Percentiles rank a stretch among this genome's conserved stretches.
phyloP scores from a whole-genome alignment of 2,329 filamentous ascomycete genomes.

The Zasmidium cellare region DNA sequence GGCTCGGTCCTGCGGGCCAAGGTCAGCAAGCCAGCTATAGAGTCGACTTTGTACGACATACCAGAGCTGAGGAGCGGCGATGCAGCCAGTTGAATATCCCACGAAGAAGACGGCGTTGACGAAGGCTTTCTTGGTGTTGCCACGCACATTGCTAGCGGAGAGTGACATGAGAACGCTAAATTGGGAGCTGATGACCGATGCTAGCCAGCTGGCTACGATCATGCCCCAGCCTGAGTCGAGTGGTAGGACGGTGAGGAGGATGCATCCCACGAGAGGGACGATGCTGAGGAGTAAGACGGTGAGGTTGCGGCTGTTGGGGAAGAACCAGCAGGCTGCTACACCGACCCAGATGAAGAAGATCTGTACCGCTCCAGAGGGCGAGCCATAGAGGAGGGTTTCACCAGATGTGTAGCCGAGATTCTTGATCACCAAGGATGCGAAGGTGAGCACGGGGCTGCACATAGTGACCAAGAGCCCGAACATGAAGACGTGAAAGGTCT shows the following conservation, averaged over 20 bases:
- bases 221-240: conserved; percentile 47
- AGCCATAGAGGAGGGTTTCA: conserved; percentile 50
- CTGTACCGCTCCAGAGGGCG: conserved; percentile 52
- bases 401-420: conserved; percentile 46
- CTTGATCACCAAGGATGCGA: conserved; percentile 53
- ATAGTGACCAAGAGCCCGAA: conserved; percentile 51
- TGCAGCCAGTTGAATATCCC: conserved; percentile 50
- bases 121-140: conserved; percentile 52
- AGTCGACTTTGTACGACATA: background rate
- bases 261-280: conserved; percentile 46
- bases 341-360: conserved; percentile 50
- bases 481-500: conserved; percentile 47
- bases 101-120: conserved; percentile 54
- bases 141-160: conserved; percentile 52
- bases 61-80: conserved; percentile 53
- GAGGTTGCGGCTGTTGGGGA: conserved; percentile 42
- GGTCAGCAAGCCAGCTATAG: conserved; percentile 46
- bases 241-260: conserved; percentile 47
- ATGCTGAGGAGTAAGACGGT: conserved; percentile 44
- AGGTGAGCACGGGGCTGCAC: conserved; percentile 49
- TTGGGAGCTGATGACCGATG: conserved; percentile 47
- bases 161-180: conserved; percentile 46
- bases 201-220: conserved; percentile 51
- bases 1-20: conserved; percentile 51
- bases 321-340: conserved; percentile 39